Evolutionary conservation across 2,329 filamentous ascomycete species (phyloP).

Genomic region (Beauveria varroae): DNA sequence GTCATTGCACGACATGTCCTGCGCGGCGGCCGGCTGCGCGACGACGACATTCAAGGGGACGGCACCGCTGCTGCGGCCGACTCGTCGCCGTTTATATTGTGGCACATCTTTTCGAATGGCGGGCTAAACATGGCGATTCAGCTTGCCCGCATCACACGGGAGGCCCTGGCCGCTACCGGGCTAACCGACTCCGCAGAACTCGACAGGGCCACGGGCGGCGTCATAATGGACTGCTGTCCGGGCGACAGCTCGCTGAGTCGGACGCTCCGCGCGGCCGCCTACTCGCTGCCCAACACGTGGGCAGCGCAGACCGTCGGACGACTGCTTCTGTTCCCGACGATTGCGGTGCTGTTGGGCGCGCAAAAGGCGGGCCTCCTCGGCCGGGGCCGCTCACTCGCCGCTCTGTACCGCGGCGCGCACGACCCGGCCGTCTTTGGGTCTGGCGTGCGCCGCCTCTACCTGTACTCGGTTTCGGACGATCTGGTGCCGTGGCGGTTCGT

Average conservation of each 20-base stretch:
- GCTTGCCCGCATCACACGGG: not conserved
- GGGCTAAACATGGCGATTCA: conserved; percentile 12
- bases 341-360: not conserved
- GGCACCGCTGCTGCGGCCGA: too few species aligned
- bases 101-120: conserved; percentile 10
- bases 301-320: conserved; percentile 5
- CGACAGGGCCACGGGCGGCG: not conserved
- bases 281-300: conserved; percentile 5
- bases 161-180: not conserved
- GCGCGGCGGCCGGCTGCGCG: not conserved
- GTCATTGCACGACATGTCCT: not conserved
- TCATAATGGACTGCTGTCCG: conserved; percentile 12
- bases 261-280: conserved; percentile 2
- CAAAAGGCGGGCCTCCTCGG: not conserved
- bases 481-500: conserved; percentile 6
- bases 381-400: not conserved
- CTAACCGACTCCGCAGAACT: not conserved
- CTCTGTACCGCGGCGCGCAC: conserved; percentile 2
- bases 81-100: not conserved
- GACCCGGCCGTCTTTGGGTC: not conserved
- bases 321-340: conserved; percentile 4
- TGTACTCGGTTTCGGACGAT: conserved; percentile 7
- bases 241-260: not conserved
- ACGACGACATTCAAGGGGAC: not conserved
- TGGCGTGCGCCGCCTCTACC: conserved; percentile 1